A percentile compares a stretch with the other conserved stretches of the same genome.
These are phyloP conservation scores for Fusarium neocosmosporiellum DNA, from an alignment of 2,329 filamentous ascomycete species.

Conservation along the genomic window DNA sequence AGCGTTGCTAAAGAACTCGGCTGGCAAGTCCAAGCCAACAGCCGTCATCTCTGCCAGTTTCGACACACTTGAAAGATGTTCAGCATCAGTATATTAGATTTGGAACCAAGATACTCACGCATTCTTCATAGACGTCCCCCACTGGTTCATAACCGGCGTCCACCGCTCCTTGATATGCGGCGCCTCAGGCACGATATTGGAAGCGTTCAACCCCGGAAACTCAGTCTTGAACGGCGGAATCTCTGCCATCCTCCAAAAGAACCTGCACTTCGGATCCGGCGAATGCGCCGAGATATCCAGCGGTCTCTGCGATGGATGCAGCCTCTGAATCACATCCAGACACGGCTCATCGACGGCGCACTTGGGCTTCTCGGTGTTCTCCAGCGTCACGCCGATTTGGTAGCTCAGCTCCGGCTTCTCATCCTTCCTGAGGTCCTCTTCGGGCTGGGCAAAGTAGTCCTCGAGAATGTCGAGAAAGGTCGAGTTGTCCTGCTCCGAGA, in stretches of 20 bases:
- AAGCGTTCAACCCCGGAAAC: constrained; percentile 66
- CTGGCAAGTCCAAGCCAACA: constrained; percentile 64
- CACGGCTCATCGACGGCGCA: constrained; percentile 72
- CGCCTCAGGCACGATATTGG: constrained; percentile 65
- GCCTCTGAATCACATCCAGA: constrained; percentile 65
- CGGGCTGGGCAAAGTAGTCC: constrained; percentile 71
- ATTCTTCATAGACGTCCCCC: constrained; percentile 70
- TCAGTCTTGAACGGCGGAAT: constrained; percentile 63
- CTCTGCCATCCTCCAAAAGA: constrained; percentile 72
- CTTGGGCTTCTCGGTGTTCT: constrained; percentile 72
- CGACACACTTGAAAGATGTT: constrained; percentile 55
- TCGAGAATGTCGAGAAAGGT: constrained; percentile 71
- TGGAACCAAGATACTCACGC: constrained; percentile 56
- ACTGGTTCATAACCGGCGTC: constrained; percentile 65
- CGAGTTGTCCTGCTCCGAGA: constrained; percentile 65
- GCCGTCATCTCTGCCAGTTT: constrained; percentile 70
- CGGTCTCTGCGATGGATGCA: constrained; percentile 66
- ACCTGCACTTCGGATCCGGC: constrained; percentile 71
- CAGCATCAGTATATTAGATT: not conserved
- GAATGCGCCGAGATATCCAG: constrained; percentile 67
- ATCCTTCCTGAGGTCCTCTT: constrained; percentile 58
- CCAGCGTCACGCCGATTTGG: constrained; percentile 71
- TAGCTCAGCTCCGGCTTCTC: constrained; percentile 69
- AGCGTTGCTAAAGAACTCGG: constrained; percentile 64
- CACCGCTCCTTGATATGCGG: constrained; percentile 62